Base-by-base conservation (phyloP, 2,329 filamentous ascomycete species). In the Diaporthe vexans region DNA sequence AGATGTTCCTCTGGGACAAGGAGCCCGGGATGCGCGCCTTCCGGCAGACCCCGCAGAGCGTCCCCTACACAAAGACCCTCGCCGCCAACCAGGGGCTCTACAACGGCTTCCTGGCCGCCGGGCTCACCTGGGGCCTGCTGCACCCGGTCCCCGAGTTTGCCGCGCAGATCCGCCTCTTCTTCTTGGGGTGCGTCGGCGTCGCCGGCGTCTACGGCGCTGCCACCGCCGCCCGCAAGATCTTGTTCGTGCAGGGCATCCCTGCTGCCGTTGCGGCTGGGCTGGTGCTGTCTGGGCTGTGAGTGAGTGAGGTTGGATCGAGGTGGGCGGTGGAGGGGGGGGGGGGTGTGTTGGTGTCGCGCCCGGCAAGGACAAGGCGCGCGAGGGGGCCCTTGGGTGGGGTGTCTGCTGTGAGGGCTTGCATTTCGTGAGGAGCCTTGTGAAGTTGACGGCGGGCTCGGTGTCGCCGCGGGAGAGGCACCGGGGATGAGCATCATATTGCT, bases 51-150 rank as follows among this genome's bases (percentile, higher is more conserved):
- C 78, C 83, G n/a, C 84, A 87, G 7, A 87, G 86, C 73, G 87
- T 87, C 8, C 78, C 84, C 52, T 77, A 86, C 79, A 87, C 85
- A 4, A 83, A 83, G 75, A 77, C 74, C 5, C 80, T 89, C 48
- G 87, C 86, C 61, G 85, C 85, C 70, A 89, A 88, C 79, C 87
- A 88, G 78, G 87, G 87, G 26, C 81, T 89, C 8, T 89, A 89
- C 81, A 89, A 89, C 77, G 87, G 87, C 56, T 88, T 89, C 72
- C 81, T 89, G n/a, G 84, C 86, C 4, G 86, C 86, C 1, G 87
- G 87, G 0, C 79, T 89, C 2, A 74, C 81, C 35, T 89, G 87
- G 87, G 83, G 84, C 4, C 76, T 88, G n/a, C n/a, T 81, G 4
- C 86, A 89, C 77, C 86, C 87, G 0, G 81, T 82, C 8, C 71